Evolutionary conservation across 441 rosid species (phyloP).

Genomic region (Pelargonium citronellum): DNA sequence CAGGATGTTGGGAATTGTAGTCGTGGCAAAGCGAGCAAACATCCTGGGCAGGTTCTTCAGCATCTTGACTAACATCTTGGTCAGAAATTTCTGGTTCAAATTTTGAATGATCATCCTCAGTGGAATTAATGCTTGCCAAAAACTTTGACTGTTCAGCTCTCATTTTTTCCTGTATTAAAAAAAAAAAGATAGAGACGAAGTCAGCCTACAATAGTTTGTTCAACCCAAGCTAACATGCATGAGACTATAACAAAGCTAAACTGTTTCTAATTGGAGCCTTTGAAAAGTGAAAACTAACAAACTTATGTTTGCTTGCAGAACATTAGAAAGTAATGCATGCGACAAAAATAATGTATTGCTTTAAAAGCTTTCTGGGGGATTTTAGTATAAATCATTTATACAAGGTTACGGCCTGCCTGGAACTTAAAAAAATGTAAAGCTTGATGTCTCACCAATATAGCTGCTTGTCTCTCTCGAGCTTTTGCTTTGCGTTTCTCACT

Average conservation of each 20-base stretch:
- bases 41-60: slow-evolving; percentile 43
- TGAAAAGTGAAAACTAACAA: background rate
- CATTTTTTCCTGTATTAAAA: slow-evolving; percentile 79
- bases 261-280: background rate
- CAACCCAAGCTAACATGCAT: slow-evolving; percentile 3
- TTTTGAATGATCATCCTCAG: slow-evolving; percentile 37
- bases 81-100: slow-evolving; percentile 43
- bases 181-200: slow-evolving; percentile 10
- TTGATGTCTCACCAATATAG: slow-evolving; percentile 62
- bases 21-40: slow-evolving; percentile 94
- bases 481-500: slow-evolving; percentile 76
- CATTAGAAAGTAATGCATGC: background rate
- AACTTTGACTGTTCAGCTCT: slow-evolving; percentile 93
- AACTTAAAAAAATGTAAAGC: background rate
- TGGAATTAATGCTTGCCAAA: slow-evolving; percentile 54
- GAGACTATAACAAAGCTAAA: background rate
- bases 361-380: background rate
- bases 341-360: background rate
- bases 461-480: slow-evolving; percentile 95
- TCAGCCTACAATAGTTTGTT: slow-evolving; percentile 19
- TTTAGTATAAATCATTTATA: slow-evolving; percentile 3
- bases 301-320: background rate
- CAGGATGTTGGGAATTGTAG: slow-evolving; percentile 60
- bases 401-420: background rate
- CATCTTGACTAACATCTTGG: slow-evolving; percentile 36